Conservation (phyloP, 495 filamentous ascomycete genomes). For the Oleoguttula mirabilis region DNA sequence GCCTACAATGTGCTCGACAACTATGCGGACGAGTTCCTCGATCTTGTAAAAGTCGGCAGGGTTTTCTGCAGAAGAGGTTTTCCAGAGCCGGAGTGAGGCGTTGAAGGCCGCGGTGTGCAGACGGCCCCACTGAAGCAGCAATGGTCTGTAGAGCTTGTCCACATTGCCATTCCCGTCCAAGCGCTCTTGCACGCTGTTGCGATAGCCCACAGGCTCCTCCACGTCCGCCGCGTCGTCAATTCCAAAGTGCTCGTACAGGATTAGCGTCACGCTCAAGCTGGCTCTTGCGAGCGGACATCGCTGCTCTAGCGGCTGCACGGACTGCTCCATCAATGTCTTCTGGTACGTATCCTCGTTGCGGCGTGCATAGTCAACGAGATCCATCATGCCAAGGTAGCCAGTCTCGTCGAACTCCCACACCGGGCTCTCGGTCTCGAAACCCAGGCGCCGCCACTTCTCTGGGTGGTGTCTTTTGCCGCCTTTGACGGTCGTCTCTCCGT, state of each 20-base stretch:
- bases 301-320: constrained; percentile 53
- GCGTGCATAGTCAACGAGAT: constrained; percentile 82
- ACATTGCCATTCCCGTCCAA: constrained; percentile 45
- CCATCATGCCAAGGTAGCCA: constrained; percentile 95
- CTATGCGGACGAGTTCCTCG: constrained; percentile 74
- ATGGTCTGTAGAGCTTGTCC: constrained; percentile 76
- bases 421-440: constrained; percentile 84
- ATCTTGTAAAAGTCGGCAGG: constrained; percentile 92
- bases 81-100: constrained; percentile 87
- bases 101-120: constrained; percentile 84
- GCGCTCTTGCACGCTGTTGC: constrained; percentile 2
- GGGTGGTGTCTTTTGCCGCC: constrained; percentile 56
- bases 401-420: constrained; percentile 70
- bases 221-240: constrained; percentile 48
- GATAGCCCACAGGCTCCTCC: neutral
- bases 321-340: constrained; percentile 78
- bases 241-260: constrained; percentile 91
- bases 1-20: constrained; percentile 87
- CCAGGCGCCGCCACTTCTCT: constrained; percentile 86
- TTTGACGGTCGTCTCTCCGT: constrained; percentile 34
- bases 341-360: constrained; percentile 87
- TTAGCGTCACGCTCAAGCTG: constrained; percentile 74
- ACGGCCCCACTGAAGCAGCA: constrained; percentile 89
- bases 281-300: constrained; percentile 82
- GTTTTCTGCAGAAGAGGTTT: constrained; percentile 64